These are phyloP conservation scores for Malassezia equina DNA, from an alignment of 1,284 basidiomycete species.

Conservation along the genomic window DNA sequence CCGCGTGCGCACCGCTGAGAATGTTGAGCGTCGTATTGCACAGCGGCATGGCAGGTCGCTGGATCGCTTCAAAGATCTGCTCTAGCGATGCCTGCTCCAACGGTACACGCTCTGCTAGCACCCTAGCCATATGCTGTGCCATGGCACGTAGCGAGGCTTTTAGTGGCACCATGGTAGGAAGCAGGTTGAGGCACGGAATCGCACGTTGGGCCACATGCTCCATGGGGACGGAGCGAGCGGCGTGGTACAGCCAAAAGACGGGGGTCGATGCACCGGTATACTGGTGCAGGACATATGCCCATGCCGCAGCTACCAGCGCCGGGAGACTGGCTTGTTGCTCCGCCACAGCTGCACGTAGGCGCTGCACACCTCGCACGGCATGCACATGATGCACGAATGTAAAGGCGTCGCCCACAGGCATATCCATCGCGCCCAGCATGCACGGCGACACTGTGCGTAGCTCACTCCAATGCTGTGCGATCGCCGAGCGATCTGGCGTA, in stretches of 20 bases:
- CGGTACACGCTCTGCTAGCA: slow-evolving; percentile 15
- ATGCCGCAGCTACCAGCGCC: slow-evolving; percentile 23
- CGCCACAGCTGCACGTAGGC: neutral
- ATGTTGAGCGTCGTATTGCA: slow-evolving; percentile 30
- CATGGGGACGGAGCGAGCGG: slow-evolving; percentile 21
- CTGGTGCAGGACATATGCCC: slow-evolving; percentile 21
- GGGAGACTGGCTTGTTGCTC: slow-evolving; percentile 1
- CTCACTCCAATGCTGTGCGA: slow-evolving; percentile 18
- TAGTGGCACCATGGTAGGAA: slow-evolving; percentile 21
- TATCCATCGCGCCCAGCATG: neutral
- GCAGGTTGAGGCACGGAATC: slow-evolving; percentile 26
- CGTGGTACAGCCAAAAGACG: slow-evolving; percentile 28
- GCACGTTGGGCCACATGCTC: slow-evolving; percentile 23
- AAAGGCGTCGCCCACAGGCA: neutral
- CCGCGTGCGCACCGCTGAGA: neutral
- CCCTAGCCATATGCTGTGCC: slow-evolving; percentile 1
- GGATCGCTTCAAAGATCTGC: slow-evolving; percentile 19
- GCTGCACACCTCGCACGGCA: neutral
- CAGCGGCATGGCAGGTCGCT: slow-evolving; percentile 8
- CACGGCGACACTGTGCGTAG: slow-evolving; percentile 4
- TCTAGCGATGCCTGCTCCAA: slow-evolving; percentile 25
- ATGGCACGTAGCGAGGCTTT: slow-evolving; percentile 6
- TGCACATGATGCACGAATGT: slow-evolving; percentile 5
- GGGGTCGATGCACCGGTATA: neutral
- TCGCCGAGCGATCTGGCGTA: neutral